Evolutionary conservation across 1,139 yeast species (phyloP), one percentile per base, ranked within the genome.

Genomic region (Hemisphaericaspora xylanilytica): DNA sequence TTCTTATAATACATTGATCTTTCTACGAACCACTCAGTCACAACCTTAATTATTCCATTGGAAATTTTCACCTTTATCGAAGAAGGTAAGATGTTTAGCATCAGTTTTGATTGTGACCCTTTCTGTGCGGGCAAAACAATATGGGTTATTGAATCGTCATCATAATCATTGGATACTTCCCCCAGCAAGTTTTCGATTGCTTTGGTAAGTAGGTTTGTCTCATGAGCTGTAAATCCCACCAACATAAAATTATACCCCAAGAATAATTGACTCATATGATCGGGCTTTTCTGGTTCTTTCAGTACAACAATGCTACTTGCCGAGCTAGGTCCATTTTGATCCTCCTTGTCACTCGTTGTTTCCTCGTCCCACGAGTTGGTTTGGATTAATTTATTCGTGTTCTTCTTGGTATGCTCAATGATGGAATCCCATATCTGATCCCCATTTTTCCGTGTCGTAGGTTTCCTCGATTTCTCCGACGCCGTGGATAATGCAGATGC

Each of bases 21-120:
- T 58, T 90, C 97, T 20, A 90, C 63, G 50, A 85, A 83, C 90
- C 96, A 88, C 59, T 90, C 97, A 2, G 96, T 84, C 2, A 79
- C 76, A 2, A 70, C 52, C 26, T 51, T 51, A 14, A 63, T 53
- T 3, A 50, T 49, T 4, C 61, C 59, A 30, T 46, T 47, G 25
- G 56, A 51, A 21, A 66, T 54, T 17, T 50, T 51, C 16, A 48
- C 40, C 34, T 55, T 61, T 10, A 54, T 44, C 3, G 45, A 26
- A 3, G 48, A 25, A 2, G 70, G 58, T 14, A 65, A 50, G n/a
- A 51, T 48, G 26, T 56, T 56, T 27, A 65, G 51, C 50, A 59
- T 51, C 22, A 45, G 41, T 6, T 51, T 46, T 5, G 61, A 53
- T 29, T 56, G 61, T 4, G 58, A 42, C 3, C 71, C 68, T 35